phyloP scores from a whole-genome alignment of 2,329 filamentous ascomycete species.

The Cladobotryum mycophilum region DNA sequence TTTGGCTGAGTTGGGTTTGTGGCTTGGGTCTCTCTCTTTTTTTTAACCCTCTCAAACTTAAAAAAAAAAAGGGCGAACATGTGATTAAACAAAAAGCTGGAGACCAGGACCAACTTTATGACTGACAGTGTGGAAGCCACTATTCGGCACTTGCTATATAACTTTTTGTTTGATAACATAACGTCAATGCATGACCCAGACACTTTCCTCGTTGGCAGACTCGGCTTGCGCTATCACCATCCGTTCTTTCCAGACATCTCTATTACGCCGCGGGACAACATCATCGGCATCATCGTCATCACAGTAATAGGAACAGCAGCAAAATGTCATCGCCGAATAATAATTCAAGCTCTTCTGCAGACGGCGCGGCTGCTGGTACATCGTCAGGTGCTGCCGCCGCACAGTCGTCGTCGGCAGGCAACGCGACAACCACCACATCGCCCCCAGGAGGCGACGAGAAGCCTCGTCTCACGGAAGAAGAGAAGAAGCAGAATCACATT shows the following conservation, averaged over 20 bases:
- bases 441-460: conserved; percentile 35
- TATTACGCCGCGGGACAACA: not conserved
- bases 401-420: not conserved
- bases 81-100: too few species aligned
- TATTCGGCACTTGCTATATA: too few species aligned
- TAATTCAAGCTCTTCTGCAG: conserved; percentile 20
- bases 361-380: conserved; percentile 13
- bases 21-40: too few species aligned
- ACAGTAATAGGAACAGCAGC: not conserved
- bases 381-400: not conserved
- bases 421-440: conserved; percentile 5
- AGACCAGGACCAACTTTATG: too few species aligned
- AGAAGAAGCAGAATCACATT: conserved; percentile 52
- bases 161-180: too few species aligned
- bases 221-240: not conserved
- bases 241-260: not conserved
- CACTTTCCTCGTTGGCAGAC: too few species aligned
- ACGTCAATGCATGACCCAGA: too few species aligned
- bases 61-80: not conserved
- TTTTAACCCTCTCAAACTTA: not conserved
- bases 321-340: conserved; percentile 26
- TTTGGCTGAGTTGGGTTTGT: too few species aligned
- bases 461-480: conserved; percentile 45
- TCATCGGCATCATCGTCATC: too few species aligned
- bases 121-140: too few species aligned